Evolutionary conservation across 345 rosid species (phyloP), one percentile per base, ranked within the genome.

Genomic region (Rhodamnia argentea): DNA sequence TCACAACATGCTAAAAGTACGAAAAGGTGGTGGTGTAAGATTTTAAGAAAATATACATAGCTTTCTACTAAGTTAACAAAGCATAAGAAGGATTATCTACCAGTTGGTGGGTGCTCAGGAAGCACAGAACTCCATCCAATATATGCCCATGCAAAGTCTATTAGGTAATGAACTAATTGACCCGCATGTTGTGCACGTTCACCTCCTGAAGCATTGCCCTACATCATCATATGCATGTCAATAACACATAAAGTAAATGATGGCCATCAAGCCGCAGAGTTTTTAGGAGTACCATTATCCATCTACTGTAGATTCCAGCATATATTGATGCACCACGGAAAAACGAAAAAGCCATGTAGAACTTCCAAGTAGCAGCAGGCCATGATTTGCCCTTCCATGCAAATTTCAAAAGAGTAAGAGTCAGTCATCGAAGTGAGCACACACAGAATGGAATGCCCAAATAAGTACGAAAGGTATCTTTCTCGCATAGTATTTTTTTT

Each of bases 121-220:
- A 97, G 98, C 86, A 94, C 95, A 59, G 93, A 89, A 29, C 90
- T 82, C 83, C 87, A 90, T 44, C 93, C 91, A 84, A 97, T 91
- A 87, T 90, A 92, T 83, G 60, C 90, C 93, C 93, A 89, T 59
- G 98, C 98, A 89, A 75, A 44, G 83, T 94, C 95, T 91, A 97
- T 89, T 55, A 97, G 90, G 60, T 84, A 90, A 88, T 90, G 92
- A 84, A 98, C 96, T 83, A 88, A 92, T 85, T 26, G 57, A 82
- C 98, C 99, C 24, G 92, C 87, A 87, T 91, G 64, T 44, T 84
- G 92, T 12, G 99, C 99, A 85, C 99, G 96, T 85, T 92, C 95
- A 89, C 99, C 99, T 50, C 96, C 99, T 18, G 99, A 91, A 64
- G 99, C 99, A 92, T 96, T 96, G 82, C 99, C 99, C 99, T 97